A percentile compares a stretch with the other conserved stretches of the same genome.
Conservation (phyloP, 73 alveolate species). For the Breviolum minutum region DNA sequence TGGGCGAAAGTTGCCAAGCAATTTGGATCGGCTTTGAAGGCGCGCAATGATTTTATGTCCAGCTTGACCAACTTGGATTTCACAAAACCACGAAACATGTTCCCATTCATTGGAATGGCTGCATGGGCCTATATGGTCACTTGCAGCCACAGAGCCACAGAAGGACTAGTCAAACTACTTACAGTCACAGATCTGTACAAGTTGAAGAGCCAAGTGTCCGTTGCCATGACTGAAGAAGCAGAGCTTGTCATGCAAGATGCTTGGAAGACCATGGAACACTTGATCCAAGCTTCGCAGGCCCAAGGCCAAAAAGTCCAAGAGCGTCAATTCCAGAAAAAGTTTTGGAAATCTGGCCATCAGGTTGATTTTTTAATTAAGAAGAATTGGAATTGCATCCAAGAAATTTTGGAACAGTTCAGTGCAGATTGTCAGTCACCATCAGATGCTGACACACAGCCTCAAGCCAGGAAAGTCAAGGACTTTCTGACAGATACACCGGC, state of each 20-base stretch:
- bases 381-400: neutral
- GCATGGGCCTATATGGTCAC: neutral
- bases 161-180: neutral
- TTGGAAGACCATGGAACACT: neutral
- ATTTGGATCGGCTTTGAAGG: neutral
- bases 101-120: neutral
- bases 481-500: neutral
- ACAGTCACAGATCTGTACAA: neutral
- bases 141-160: neutral
- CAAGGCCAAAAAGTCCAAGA: neutral
- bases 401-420: too few relatives aligned
- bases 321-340: neutral
- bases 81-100: neutral
- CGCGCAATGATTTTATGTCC: neutral
- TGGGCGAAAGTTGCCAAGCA: neutral
- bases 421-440: neutral
- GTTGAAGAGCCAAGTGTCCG: neutral
- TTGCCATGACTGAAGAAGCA: neutral
- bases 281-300: neutral
- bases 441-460: neutral
- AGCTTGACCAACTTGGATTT: neutral
- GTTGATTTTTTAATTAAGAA: neutral
- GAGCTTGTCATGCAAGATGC: neutral
- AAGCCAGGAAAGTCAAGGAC: neutral
- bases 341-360: neutral